phyloP scores from a whole-genome alignment of 2,329 filamentous ascomycete genomes.

The Moelleriella libera region DNA sequence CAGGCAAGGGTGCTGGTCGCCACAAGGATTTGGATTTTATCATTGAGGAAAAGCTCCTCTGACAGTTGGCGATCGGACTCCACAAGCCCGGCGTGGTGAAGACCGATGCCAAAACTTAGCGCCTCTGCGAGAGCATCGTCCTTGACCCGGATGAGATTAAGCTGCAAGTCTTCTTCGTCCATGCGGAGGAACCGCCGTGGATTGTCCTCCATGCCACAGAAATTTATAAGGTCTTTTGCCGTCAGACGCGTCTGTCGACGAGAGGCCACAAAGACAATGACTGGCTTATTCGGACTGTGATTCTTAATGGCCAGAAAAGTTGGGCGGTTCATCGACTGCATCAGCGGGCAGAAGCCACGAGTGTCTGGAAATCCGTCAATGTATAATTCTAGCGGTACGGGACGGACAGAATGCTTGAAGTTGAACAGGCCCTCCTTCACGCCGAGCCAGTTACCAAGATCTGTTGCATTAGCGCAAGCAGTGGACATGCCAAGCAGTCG shows the following conservation, averaged over 20 bases:
- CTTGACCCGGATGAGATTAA: constrained; percentile 81
- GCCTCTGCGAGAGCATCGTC: constrained; percentile 87
- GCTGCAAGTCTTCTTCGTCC: constrained; percentile 83
- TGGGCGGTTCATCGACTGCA: constrained; percentile 98
- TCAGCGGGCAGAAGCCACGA: constrained; percentile 87
- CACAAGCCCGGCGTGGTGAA: constrained; percentile 93
- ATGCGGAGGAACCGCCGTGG: constrained; percentile 85
- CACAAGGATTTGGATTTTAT: constrained; percentile 94
- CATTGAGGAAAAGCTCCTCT: constrained; percentile 90
- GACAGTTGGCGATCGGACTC: constrained; percentile 85
- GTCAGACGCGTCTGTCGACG: constrained; percentile 88
- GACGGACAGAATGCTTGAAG: constrained; percentile 91
- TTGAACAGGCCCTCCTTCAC: constrained; percentile 95
- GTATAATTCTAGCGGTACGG: constrained; percentile 88
- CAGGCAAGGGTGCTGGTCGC: constrained; percentile 93
- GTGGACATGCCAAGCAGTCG: constrained; percentile 97
- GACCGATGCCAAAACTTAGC: constrained; percentile 90
- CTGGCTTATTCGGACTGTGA: constrained; percentile 90
- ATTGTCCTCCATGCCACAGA: constrained; percentile 97
- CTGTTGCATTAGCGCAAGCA: constrained; percentile 87
- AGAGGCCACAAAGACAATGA: constrained; percentile 96
- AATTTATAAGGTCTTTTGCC: constrained; percentile 91
- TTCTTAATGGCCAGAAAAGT: constrained; percentile 94
- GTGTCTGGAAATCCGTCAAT: constrained; percentile 96
- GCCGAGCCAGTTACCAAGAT: constrained; percentile 90